Percentiles rank a stretch among this genome's conserved stretches.
Conservation (phyloP, 2,329 filamentous ascomycete species). For the Aureobasidium sp. region DNA sequence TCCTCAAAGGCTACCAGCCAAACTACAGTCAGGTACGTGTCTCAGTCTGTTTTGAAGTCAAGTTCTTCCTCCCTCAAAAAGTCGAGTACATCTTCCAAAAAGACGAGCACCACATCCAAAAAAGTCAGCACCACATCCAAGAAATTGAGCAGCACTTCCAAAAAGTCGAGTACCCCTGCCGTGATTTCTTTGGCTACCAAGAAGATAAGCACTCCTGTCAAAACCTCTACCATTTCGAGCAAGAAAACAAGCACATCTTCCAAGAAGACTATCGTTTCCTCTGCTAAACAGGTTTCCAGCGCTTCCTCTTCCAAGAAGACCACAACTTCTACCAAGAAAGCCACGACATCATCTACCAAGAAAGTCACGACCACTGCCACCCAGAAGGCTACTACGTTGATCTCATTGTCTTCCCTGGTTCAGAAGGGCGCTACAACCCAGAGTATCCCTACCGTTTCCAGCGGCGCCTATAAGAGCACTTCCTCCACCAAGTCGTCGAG, state of each 20-base stretch:
- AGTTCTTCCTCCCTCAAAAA: conserved; percentile 15
- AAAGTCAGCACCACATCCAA: conserved; percentile 7
- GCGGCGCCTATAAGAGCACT: neutral
- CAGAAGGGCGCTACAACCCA: conserved; percentile 9
- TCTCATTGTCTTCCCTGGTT: neutral
- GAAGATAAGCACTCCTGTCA: neutral
- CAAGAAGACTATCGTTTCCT: neutral
- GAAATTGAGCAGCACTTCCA: conserved; percentile 17
- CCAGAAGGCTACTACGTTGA: conserved; percentile 1
- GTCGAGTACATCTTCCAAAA: conserved; percentile 14
- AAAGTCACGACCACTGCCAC: neutral
- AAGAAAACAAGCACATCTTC: conserved; percentile 1
- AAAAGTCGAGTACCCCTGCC: conserved; percentile 15
- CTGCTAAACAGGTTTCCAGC: neutral
- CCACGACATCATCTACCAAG: neutral
- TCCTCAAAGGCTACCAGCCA: conserved; percentile 4
- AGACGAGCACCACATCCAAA: conserved; percentile 14
- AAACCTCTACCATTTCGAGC: neutral
- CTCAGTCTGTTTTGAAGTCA: conserved; percentile 5
- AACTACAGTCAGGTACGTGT: conserved; percentile 14
- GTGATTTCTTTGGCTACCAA: neutral
- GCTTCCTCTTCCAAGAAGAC: neutral
- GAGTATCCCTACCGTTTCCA: neutral
- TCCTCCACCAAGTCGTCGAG: neutral
- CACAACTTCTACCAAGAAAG: neutral